A percentile compares a stretch with the other conserved stretches of the same genome.
phyloP scores from a whole-genome alignment of 306 rosid species.

The Dryas drummondii region DNA sequence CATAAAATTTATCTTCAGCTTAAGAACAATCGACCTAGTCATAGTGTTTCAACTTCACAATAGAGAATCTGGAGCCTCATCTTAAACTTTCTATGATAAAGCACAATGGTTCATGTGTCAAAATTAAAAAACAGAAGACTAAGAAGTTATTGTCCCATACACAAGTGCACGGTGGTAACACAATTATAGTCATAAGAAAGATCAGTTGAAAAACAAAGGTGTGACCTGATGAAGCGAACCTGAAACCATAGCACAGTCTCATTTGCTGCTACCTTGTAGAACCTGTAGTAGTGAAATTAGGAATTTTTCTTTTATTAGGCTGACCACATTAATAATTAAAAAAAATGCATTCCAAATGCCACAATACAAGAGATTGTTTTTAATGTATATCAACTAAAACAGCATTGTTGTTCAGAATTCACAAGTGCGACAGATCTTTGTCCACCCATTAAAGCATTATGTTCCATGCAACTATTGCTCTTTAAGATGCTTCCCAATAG shows the following conservation, averaged over 20 bases:
- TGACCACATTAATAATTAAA: background rate
- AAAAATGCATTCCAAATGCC: background rate
- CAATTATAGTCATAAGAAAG: background rate
- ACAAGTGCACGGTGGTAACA: background rate
- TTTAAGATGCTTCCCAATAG: background rate
- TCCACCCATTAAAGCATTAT: background rate
- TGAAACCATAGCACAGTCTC: slow-evolving; percentile 90
- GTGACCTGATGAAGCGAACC: slow-evolving; percentile 98
- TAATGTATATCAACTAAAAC: background rate
- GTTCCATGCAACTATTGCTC: slow-evolving; percentile 5
- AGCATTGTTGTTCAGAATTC: background rate
- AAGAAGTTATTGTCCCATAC: background rate
- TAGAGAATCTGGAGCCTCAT: slow-evolving; percentile 10
- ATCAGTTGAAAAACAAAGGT: slow-evolving; percentile 43
- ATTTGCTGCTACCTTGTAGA: slow-evolving; percentile 75
- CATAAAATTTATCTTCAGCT: background rate
- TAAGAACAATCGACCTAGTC: background rate
- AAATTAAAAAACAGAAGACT: background rate
- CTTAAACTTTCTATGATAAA: slow-evolving; percentile 10
- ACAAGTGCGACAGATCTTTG: background rate
- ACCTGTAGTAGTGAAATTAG: slow-evolving; percentile 41
- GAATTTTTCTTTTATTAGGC: background rate
- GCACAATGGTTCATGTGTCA: slow-evolving; percentile 2
- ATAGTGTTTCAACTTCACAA: slow-evolving; percentile 23
- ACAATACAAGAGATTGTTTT: background rate